phyloP scores from a whole-genome alignment of 495 filamentous ascomycete genomes.

The Apodospora peruviana region DNA sequence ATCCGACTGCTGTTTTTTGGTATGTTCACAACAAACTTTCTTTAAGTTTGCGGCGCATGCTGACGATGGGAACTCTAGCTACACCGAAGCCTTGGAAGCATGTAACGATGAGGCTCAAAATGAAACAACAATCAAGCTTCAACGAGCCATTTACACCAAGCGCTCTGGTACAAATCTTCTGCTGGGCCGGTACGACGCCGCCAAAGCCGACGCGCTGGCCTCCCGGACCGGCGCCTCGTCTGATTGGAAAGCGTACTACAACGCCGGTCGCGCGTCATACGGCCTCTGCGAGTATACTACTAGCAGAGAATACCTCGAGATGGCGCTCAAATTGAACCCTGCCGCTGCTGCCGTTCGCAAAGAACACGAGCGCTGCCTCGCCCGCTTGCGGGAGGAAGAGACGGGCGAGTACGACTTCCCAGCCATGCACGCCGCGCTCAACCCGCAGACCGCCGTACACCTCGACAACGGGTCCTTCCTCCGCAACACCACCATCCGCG shows the following conservation, averaged over 20 bases:
- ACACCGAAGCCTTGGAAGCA: constrained; percentile 25
- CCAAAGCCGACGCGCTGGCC: constrained; percentile 37
- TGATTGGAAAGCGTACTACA: constrained; percentile 45
- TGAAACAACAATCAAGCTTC: no score
- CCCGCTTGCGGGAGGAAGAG: constrained; percentile 31
- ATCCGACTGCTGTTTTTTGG: constrained; percentile 30
- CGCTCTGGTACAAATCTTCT: constrained; percentile 42
- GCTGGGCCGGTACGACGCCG: constrained; percentile 41
- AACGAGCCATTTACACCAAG: constrained; percentile 33
- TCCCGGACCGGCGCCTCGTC: constrained; percentile 18
- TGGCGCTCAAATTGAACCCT: constrained; percentile 28
- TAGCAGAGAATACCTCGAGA: constrained; percentile 22
- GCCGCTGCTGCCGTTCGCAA: constrained; percentile 19
- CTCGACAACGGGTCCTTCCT: constrained; percentile 44
- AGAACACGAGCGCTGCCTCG: constrained; percentile 28
- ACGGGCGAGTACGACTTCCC: constrained; percentile 43
- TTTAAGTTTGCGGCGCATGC: background rate
- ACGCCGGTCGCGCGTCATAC: constrained; percentile 44
- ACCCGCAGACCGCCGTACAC: constrained; percentile 16
- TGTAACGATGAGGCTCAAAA: constrained; percentile 2
- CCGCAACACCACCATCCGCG: constrained; percentile 9
- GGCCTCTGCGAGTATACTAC: constrained; percentile 33
- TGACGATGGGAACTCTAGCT: constrained; percentile 16
- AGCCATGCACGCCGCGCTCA: constrained; percentile 28
- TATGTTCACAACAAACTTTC: constrained; percentile 5